Evolutionary conservation across 495 filamentous ascomycete genomes (phyloP).

Genomic region (Aspergillus wentii): DNA sequence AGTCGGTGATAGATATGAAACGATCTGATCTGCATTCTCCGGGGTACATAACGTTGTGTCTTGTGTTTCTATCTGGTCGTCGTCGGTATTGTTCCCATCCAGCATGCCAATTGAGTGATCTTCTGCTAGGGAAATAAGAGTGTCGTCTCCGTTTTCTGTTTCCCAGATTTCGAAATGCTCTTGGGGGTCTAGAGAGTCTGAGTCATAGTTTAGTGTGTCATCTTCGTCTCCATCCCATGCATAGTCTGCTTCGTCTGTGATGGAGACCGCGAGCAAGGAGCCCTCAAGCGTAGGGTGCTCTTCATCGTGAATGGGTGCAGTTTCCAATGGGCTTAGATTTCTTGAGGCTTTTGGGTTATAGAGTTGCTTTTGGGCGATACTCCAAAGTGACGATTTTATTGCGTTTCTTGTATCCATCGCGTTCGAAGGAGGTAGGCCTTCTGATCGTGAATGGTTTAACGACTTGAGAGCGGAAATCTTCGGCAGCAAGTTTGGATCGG

Average conservation of each 20-base stretch:
- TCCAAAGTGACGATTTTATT: slow-evolving; percentile 23
- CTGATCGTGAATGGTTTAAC: background rate
- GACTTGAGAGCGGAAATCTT: slow-evolving; percentile 7
- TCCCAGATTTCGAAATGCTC: too few species aligned
- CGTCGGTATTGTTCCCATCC: background rate
- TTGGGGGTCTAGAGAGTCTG: background rate
- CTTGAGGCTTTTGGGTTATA: slow-evolving; percentile 6
- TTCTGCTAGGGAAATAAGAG: background rate
- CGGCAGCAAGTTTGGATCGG: slow-evolving; percentile 7
- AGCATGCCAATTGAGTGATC: background rate
- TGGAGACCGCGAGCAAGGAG: background rate
- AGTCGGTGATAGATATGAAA: background rate
- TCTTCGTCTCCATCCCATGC: background rate
- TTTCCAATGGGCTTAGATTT: slow-evolving; percentile 1
- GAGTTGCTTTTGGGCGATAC: slow-evolving; percentile 20
- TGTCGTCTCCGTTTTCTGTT: background rate
- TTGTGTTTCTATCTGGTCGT: too few species aligned
- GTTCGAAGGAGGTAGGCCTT: background rate
- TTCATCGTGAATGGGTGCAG: background rate
- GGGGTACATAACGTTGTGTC: background rate
- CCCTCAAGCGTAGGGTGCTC: background rate
- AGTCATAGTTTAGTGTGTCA: background rate
- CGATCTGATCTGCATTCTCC: background rate
- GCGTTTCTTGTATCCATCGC: slow-evolving; percentile 1
- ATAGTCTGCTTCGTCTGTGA: background rate